Percentiles rank a stretch among this genome's conserved stretches.
Evolutionary conservation across 805 yeast genomes (phyloP).

Genomic region (Ogataea siamensis): DNA sequence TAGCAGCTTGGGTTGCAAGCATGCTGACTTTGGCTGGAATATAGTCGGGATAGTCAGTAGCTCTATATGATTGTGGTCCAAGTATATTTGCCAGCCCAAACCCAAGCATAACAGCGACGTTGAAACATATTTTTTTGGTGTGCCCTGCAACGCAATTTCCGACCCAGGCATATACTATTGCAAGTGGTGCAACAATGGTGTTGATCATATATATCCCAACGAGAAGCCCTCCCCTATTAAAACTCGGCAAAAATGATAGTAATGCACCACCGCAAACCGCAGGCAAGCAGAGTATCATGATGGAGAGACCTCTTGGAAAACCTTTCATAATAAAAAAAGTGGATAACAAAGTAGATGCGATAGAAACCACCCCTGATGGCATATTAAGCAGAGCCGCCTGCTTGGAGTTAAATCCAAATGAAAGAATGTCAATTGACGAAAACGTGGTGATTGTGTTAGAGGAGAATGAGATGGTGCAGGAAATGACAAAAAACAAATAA

Average conservation of each 20-base stretch:
- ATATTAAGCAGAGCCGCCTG: conserved; percentile 50
- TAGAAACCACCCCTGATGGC: conserved; percentile 55
- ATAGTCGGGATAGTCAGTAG: conserved; percentile 50
- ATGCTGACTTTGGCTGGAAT: conserved; percentile 56
- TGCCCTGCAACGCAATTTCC: conserved; percentile 62
- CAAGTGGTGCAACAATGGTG: conserved; percentile 30
- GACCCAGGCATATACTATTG: conserved; percentile 60
- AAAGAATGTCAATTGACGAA: conserved; percentile 49
- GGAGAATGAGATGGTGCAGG: conserved; percentile 46
- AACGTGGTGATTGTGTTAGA: conserved; percentile 55
- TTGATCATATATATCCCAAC: conserved; percentile 28
- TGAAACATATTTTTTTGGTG: conserved; percentile 53
- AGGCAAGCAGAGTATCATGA: conserved; percentile 37
- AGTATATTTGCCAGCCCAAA: conserved; percentile 55
- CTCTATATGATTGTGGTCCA: conserved; percentile 62
- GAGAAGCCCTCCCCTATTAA: conserved; percentile 30
- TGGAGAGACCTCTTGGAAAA: conserved; percentile 20
- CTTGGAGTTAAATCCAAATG: conserved; percentile 47
- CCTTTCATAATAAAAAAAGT: conserved; percentile 23
- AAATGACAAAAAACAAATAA: conserved; percentile 46
- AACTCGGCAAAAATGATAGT: conserved; percentile 31
- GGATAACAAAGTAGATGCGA: conserved; percentile 35
- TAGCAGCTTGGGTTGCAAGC: conserved; percentile 51
- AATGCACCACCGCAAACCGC: conserved; percentile 51
- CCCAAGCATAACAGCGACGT: conserved; percentile 53